phyloP scores from a whole-genome alignment of 176 grass and related monocot species.

The Oryza longistaminata region DNA sequence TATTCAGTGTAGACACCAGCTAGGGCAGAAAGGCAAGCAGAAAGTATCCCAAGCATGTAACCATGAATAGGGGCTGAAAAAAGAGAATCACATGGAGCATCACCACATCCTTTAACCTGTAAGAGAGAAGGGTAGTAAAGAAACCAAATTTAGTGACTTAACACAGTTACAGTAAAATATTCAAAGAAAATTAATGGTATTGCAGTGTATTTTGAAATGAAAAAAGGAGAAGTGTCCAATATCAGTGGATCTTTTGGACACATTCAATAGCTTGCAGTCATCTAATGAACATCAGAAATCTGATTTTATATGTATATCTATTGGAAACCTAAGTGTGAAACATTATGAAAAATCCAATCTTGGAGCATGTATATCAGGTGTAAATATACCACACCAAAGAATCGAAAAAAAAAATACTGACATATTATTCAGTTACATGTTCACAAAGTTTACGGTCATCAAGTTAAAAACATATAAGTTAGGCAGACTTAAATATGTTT shows the following conservation, averaged over 20 bases:
- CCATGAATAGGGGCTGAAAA: constrained; percentile 86
- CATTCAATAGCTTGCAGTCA: background rate
- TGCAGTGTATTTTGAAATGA: background rate
- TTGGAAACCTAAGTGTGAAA: background rate
- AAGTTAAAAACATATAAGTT: background rate
- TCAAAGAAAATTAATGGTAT: background rate
- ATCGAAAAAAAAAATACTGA: background rate
- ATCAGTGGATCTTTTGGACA: background rate
- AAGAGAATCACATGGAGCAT: constrained; percentile 78
- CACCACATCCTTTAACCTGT: constrained; percentile 94
- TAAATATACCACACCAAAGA: background rate
- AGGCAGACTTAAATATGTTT: background rate
- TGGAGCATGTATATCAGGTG: background rate
- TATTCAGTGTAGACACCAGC: constrained; percentile 95
- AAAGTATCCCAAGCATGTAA: constrained; percentile 87
- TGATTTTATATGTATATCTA: background rate
- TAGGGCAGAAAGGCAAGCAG: constrained; percentile 95
- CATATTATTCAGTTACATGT: background rate
- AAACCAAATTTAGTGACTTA: background rate
- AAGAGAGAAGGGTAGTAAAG: constrained; percentile 28
- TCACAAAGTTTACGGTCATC: background rate
- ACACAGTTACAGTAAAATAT: background rate
- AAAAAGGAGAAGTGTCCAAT: constrained; percentile 10
- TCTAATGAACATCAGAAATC: constrained; percentile 1
- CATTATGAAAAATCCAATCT: background rate